These are phyloP conservation scores for Martiniozyma asiatica DNA, from an alignment of 1,139 yeast genomes.

Conservation along the genomic window DNA sequence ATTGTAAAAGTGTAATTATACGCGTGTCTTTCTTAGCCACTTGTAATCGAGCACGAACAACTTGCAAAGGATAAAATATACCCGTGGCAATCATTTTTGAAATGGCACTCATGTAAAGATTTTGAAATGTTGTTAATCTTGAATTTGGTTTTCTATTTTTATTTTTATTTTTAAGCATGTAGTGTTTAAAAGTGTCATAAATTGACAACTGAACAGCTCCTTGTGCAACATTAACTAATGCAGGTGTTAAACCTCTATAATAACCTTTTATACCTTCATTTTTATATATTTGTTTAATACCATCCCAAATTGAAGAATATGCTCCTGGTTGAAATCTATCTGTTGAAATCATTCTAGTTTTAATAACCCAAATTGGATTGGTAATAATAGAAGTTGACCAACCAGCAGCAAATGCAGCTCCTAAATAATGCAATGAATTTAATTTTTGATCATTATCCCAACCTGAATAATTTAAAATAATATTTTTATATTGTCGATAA, in stretches of 20 bases:
- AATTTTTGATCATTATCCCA: constrained; percentile 18
- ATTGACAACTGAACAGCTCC: constrained; percentile 81
- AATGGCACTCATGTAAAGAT: constrained; percentile 49
- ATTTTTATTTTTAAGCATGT: constrained; percentile 1
- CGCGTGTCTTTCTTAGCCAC: constrained; percentile 24
- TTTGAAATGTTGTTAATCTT: constrained; percentile 38
- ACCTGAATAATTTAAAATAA: constrained; percentile 3
- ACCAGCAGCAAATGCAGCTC: constrained; percentile 60
- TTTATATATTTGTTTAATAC: constrained; percentile 35
- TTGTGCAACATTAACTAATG: constrained; percentile 74
- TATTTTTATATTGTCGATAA: constrained; percentile 47
- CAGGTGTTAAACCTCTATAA: constrained; percentile 78
- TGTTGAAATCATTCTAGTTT: constrained; percentile 71
- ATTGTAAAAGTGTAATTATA: constrained; percentile 1
- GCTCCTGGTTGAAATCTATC: constrained; percentile 35
- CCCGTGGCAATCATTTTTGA: constrained; percentile 63
- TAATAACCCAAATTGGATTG: constrained; percentile 87
- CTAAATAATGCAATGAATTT: constrained; percentile 29
- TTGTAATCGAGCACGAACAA: constrained; percentile 69
- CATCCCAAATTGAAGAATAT: constrained; percentile 46
- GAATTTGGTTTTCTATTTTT: constrained; percentile 9
- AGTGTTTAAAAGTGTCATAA: constrained; percentile 59
- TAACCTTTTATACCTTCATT: constrained; percentile 62
- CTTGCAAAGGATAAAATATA: constrained; percentile 75
- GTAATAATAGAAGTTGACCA: constrained; percentile 61